Evolutionary conservation across 192 early-diverging fungal genomes (phyloP).

Genomic region (Coemansia sp.): DNA sequence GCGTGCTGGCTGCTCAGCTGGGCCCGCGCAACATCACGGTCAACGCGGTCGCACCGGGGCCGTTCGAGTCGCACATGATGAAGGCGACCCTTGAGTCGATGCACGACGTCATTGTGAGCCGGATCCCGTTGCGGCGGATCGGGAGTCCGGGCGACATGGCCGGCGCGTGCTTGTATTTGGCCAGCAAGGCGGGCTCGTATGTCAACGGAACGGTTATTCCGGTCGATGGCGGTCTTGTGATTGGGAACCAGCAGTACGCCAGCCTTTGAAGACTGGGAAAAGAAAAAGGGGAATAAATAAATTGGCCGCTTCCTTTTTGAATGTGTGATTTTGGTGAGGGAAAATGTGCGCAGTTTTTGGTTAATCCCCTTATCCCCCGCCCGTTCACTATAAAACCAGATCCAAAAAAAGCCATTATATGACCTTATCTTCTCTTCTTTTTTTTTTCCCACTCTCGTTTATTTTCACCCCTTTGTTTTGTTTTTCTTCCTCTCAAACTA

Average conservation of each 20-base stretch:
- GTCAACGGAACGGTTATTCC: conserved; percentile 79
- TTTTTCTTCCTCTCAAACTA: too few relatives aligned
- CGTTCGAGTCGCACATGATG: conserved; percentile 82
- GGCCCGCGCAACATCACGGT: conserved; percentile 59
- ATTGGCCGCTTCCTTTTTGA: too few relatives aligned
- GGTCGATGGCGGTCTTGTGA: conserved; percentile 74
- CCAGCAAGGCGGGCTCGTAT: conserved; percentile 78
- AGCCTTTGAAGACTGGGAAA: too few relatives aligned
- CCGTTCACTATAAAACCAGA: too few relatives aligned
- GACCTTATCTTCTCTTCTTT: too few relatives aligned
- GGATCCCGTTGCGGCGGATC: conserved; percentile 72
- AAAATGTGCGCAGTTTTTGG: too few relatives aligned
- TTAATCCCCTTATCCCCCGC: too few relatives aligned
- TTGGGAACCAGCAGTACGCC: too few relatives aligned
- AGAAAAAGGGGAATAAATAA: too few relatives aligned
- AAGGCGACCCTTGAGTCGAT: conserved; percentile 55
- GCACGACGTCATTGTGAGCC: conserved; percentile 54
- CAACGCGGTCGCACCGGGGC: conserved; percentile 70
- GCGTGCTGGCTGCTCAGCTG: conserved; percentile 63
- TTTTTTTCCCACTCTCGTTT: not conserved
- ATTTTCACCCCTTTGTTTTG: too few relatives aligned
- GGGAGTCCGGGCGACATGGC: conserved; percentile 85
- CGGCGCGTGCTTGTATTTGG: conserved; percentile 77
- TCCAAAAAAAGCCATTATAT: too few relatives aligned
- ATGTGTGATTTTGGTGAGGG: too few relatives aligned